Base-by-base conservation (phyloP, 352 stramenopile genomes). In the Blastocystis hominis region DNA sequence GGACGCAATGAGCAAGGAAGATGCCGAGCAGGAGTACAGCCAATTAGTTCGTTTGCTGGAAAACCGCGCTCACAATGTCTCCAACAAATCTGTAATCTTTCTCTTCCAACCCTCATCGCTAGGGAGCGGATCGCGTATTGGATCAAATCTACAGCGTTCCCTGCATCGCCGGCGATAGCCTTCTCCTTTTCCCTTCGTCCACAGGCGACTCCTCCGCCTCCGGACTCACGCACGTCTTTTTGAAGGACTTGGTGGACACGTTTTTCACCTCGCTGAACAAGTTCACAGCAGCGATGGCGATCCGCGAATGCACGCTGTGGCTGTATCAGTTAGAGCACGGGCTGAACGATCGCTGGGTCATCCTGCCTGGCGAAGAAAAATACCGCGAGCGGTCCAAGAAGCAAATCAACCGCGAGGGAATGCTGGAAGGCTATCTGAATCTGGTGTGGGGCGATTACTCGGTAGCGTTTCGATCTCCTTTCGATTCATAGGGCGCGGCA, bases 191-290 rank as follows among this genome's bases (percentile, higher is more conserved):
- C 47, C 44, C 66, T 17, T 6, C 50, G 17, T 34, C 4, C n/a
- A 44, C n/a, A 75, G 30, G 15, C 30, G 20, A 42, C n/a, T 3
- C 5, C 38, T 64, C n/a, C 3, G 2, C 30, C 38, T 64, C 56
- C 38, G n/a, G 3, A 2, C 38, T 9, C 56, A 64, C 38, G 30
- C 40, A 36, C 36, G 9, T 40, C 42, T 76, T 50, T 50, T 15
- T 55, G n/a, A 46, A 44, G 38, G 68, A 78, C 34, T 13, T 78
- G 38, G 24, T 61, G 46, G 68, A 78, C 30, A 40, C 47, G 15
- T 78, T 78, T n/a, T 56, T 78, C 30, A 61, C 38, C 9, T 78
- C 68, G 3, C 53, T 78, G 13, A 78, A 78, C 53, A 78, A 78
- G 42, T 78, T 44, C 53, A 50, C 62, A 9, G 40, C 68, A 2